These are phyloP conservation scores for Alternaria brassicae DNA, from an alignment of 2,329 filamentous ascomycete species.

Conservation along the genomic window DNA sequence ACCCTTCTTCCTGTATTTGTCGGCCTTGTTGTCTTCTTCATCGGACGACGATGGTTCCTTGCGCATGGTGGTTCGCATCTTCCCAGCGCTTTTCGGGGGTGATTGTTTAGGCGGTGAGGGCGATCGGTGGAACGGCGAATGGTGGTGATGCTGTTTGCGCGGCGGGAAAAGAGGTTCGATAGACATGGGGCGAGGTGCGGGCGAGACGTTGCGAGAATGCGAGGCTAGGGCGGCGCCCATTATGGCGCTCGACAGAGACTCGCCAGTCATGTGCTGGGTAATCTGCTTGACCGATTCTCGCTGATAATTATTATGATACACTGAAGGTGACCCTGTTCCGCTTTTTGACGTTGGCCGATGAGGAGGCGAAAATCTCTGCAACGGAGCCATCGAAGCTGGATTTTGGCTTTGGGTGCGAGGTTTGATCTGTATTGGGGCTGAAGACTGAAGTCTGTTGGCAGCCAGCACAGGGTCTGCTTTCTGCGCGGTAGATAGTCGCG, in stretches of 20 bases:
- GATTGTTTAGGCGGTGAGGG: constrained; percentile 48
- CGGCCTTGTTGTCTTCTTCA: constrained; percentile 61
- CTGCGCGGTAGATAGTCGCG: constrained; percentile 39
- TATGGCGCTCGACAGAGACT: constrained; percentile 75
- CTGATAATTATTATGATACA: constrained; percentile 52
- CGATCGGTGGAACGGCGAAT: constrained; percentile 49
- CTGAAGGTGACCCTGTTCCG: constrained; percentile 32
- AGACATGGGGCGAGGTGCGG: constrained; percentile 40
- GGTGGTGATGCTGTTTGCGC: constrained; percentile 50
- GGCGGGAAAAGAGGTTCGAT: constrained; percentile 50
- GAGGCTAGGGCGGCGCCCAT: constrained; percentile 74
- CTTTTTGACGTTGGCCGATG: constrained; percentile 32
- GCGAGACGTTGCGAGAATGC: constrained; percentile 61
- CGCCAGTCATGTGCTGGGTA: constrained; percentile 62
- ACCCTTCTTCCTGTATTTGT: constrained; percentile 61
- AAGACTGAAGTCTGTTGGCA: constrained; percentile 19
- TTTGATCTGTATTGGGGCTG: constrained; percentile 30
- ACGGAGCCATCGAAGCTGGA: constrained; percentile 32
- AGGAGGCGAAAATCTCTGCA: constrained; percentile 31
- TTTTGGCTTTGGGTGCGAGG: constrained; percentile 46
- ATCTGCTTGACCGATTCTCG: constrained; percentile 48
- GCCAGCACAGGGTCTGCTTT: constrained; percentile 16
- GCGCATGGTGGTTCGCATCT: constrained; percentile 71
- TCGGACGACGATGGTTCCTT: constrained; percentile 54
- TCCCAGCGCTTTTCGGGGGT: constrained; percentile 53